These are phyloP conservation scores for Pleurotus sapidus DNA, from an alignment of 768 basidiomycete genomes.

Conservation along the genomic window DNA sequence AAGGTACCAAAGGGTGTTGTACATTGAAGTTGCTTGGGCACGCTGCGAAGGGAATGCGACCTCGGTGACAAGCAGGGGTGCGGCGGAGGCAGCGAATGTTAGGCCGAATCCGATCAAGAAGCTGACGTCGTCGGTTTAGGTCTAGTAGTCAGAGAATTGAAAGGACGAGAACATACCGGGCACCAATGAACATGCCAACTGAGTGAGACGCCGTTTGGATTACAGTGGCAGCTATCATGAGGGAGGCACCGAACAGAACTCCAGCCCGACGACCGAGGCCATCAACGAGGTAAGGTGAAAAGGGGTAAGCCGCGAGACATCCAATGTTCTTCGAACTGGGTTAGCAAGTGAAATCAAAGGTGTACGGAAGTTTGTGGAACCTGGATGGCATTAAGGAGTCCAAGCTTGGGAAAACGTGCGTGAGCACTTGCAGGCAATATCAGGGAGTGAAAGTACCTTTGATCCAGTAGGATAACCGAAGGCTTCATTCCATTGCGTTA, in stretches of 20 bases:
- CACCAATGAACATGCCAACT: conserved; percentile 66
- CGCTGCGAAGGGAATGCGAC: conserved; percentile 73
- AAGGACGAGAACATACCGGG: conserved; percentile 37
- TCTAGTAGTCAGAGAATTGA: too few species aligned
- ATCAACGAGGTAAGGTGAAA: conserved; percentile 62
- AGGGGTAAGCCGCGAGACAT: conserved; percentile 53
- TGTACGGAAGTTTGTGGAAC: background rate
- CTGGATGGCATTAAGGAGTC: conserved; percentile 7
- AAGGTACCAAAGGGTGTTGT: conserved; percentile 74
- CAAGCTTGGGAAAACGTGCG: background rate
- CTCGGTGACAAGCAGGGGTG: conserved; percentile 76
- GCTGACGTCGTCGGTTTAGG: conserved; percentile 18
- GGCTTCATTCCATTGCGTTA: conserved; percentile 7
- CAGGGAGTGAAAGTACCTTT: background rate
- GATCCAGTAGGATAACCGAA: conserved; percentile 1
- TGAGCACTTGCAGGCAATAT: background rate
- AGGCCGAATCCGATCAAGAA: conserved; percentile 66
- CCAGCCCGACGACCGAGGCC: conserved; percentile 56
- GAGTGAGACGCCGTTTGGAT: conserved; percentile 58
- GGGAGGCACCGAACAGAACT: conserved; percentile 55
- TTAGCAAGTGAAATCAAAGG: background rate
- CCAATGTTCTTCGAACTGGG: conserved; percentile 50
- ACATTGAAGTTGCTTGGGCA: conserved; percentile 63
- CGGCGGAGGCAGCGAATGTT: conserved; percentile 64
- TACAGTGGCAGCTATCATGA: conserved; percentile 58